Percentiles rank a stretch among this genome's conserved stretches.
Conservation (phyloP, 768 basidiomycete species). For the Lactifluus rugatus region DNA sequence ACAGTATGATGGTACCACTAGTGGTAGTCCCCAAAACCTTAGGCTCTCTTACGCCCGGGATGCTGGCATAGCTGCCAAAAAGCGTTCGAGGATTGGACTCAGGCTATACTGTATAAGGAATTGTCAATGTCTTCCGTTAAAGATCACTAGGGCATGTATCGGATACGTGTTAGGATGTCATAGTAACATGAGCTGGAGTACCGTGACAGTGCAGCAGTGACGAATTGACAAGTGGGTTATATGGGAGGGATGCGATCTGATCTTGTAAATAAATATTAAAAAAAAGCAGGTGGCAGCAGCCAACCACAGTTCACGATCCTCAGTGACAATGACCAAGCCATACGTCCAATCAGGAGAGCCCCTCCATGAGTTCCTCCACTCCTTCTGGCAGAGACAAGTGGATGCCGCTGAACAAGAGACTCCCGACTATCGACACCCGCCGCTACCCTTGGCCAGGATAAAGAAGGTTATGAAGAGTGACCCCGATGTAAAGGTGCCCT, state of each 20-base stretch:
- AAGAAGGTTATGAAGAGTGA: slow-evolving; percentile 99
- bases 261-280: slow-evolving; percentile 2
- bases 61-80: background rate
- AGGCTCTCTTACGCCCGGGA: background rate
- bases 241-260: slow-evolving; percentile 1
- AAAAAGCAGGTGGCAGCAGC: slow-evolving; percentile 2
- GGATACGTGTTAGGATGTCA: too few relatives aligned
- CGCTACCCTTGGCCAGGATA: slow-evolving; percentile 87
- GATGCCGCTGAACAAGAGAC: slow-evolving; percentile 81
- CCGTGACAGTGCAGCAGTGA: too few relatives aligned
- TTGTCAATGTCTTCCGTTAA: background rate
- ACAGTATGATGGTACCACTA: background rate
- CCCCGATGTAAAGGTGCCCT: slow-evolving; percentile 84
- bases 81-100: too few relatives aligned
- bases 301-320: slow-evolving; percentile 18
- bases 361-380: slow-evolving; percentile 75
- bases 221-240: slow-evolving; percentile 1
- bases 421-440: slow-evolving; percentile 80
- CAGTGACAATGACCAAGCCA: slow-evolving; percentile 32
- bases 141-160: too few relatives aligned
- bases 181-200: too few relatives aligned
- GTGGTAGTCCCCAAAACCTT: background rate
- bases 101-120: background rate
- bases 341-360: slow-evolving; percentile 78
- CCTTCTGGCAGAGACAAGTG: slow-evolving; percentile 87